phyloP scores from a whole-genome alignment of 257 asterid species.

The Cordia subcordata region DNA sequence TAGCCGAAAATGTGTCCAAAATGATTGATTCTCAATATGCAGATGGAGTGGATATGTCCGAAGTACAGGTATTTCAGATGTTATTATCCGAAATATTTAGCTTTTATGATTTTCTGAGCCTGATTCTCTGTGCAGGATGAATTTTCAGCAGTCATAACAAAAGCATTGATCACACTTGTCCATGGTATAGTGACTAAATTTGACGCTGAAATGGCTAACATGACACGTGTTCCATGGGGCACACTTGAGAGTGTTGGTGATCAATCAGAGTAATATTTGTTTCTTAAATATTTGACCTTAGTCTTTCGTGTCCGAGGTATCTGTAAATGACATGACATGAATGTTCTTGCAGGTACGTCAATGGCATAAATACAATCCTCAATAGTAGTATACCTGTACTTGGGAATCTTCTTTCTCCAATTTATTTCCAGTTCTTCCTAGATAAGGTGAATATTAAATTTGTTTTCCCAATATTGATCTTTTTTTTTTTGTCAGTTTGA shows the following conservation, averaged over 20 bases:
- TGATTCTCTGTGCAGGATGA: slow-evolving; percentile 66
- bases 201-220: slow-evolving; percentile 92
- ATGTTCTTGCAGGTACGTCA: slow-evolving; percentile 81
- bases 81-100: neutral
- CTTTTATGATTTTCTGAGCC: neutral
- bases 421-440: slow-evolving; percentile 92
- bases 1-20: slow-evolving; percentile 93
- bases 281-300: neutral
- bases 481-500: neutral
- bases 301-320: neutral
- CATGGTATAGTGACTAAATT: slow-evolving; percentile 94
- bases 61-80: slow-evolving; percentile 69
- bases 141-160: slow-evolving; percentile 94
- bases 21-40: slow-evolving; percentile 73
- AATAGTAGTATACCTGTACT: slow-evolving; percentile 89
- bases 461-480: neutral
- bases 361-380: slow-evolving; percentile 74
- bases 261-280: slow-evolving; percentile 82
- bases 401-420: slow-evolving; percentile 87
- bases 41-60: slow-evolving; percentile 88
- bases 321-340: slow-evolving; percentile 20
- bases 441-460: slow-evolving; percentile 46
- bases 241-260: slow-evolving; percentile 99
- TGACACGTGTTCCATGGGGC: slow-evolving; percentile 99
- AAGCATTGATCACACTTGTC: slow-evolving; percentile 83